Evolutionary conservation across 2,329 filamentous ascomycete species (phyloP), one percentile per base, ranked within the genome.

Genomic region (Neonectria hederae): DNA sequence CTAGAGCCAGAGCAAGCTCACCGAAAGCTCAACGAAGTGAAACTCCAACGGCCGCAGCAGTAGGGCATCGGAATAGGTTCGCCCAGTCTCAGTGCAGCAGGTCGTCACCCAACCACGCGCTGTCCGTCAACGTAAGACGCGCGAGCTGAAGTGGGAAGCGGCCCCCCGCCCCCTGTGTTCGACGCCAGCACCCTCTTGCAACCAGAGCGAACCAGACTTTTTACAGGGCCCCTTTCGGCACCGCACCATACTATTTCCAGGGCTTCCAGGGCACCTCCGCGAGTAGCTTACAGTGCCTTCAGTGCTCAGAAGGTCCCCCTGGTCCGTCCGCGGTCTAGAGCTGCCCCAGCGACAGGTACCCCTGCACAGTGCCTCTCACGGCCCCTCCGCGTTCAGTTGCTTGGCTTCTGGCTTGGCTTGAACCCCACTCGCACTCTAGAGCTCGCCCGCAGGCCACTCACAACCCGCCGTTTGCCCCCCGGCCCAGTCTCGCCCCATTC

Each of bases 291-390:
- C 48, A 51, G 48, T 8, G 48, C n/a, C 13, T 32, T 51, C 28
- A 51, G 48, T 5, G 14, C 45, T 32, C 5, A n/a, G 17, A 38
- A 38, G 17, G 35, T 14, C 35, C 35, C 14, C 35, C 14, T 9
- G 35, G 35, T 38, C 35, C 35, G 48, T 28, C 21, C 48, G 26
- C 48, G 48, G 48, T 35, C 48, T 32, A 51, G 48, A 32, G 43
- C 10, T 30, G 38, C 54, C 40, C 54, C 35, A 30, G 38, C 26
- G 26, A 35, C 43, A 74, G 67, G 71, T 74, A 71, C 71, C 69
- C 56, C 54, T 54, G 67, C 71, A 73, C 71, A 73, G 71, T 73
- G 71, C 45, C 54, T 52, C 57, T 54, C 54, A 70, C 72, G 70
- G 69, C 54, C 45, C 63, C 58, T 38, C 35, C 35, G 35, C 14